Percentiles rank a stretch among this genome's conserved stretches.
Conservation (phyloP, 2,329 filamentous ascomycete genomes). For the Didymella glomerata region DNA sequence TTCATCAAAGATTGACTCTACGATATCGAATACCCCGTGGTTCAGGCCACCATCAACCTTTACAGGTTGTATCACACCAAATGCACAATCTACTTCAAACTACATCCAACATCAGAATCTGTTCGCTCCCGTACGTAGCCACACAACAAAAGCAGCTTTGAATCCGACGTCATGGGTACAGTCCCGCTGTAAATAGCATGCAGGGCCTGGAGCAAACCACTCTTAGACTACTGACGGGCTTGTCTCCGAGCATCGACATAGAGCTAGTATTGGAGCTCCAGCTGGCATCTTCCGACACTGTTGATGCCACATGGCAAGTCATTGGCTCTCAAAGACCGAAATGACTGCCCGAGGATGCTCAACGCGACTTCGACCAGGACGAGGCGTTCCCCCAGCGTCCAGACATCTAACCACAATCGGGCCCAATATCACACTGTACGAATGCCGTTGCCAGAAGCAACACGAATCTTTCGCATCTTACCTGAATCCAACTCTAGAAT, state of each 20-base stretch:
- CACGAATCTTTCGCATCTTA: too few species aligned
- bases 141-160: not conserved
- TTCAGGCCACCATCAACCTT: slow-evolving; percentile 1
- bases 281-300: not conserved
- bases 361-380: not conserved
- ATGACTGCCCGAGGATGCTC: not conserved
- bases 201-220: not conserved
- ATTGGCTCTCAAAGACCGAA: not conserved
- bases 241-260: not conserved
- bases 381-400: slow-evolving; percentile 2
- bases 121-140: not conserved
- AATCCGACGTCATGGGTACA: not conserved
- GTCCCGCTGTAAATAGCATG: not conserved
- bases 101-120: not conserved
- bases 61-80: slow-evolving; percentile 1
- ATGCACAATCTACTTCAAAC: not conserved
- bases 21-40: slow-evolving; percentile 15
- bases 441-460: not conserved
- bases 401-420: not conserved
- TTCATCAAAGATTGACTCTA: slow-evolving; percentile 3
- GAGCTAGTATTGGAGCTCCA: not conserved
- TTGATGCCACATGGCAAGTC: not conserved
- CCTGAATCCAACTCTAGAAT: not conserved
- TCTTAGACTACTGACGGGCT: not conserved
- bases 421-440: not conserved